A percentile compares a stretch with the other conserved stretches of the same genome.
Conservation (phyloP, 805 yeast species). For the Yarrowia osloensis region DNA sequence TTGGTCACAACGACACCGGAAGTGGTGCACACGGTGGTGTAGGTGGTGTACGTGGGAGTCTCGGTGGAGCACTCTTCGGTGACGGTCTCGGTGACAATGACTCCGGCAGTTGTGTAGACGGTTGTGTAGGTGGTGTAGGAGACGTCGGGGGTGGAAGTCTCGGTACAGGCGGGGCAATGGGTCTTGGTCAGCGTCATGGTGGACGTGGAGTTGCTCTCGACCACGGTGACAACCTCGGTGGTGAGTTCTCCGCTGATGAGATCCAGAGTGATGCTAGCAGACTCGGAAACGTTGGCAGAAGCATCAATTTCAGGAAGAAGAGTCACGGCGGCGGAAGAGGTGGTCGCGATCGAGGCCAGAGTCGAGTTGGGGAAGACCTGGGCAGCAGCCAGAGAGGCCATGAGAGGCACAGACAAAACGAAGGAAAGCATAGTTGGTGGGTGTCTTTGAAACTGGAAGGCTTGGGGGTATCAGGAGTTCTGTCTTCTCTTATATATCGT, state of each 20-base stretch:
- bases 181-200: not conserved
- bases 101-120: not conserved
- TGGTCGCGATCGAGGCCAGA: not conserved
- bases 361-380: constrained; percentile 10
- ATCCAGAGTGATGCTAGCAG: too few relatives aligned
- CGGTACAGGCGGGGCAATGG: not conserved
- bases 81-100: not conserved
- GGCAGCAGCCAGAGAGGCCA: constrained; percentile 3
- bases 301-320: not conserved
- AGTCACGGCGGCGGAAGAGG: not conserved
- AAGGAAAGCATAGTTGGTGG: constrained; percentile 5
- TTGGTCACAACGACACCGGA: not conserved
- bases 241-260: not conserved
- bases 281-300: not conserved
- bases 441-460: not conserved
- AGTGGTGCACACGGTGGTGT: constrained; percentile 1
- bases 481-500: not conserved
- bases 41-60: not conserved
- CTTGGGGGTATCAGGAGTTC: too few relatives aligned
- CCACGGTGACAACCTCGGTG: not conserved
- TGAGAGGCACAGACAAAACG: not conserved
- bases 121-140: constrained; percentile 23
- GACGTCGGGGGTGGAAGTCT: not conserved
- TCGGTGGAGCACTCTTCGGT: constrained; percentile 5
- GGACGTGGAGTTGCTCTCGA: not conserved